These are phyloP conservation scores for Apiotrichum mycotoxinovorans DNA, from an alignment of 1,284 basidiomycete species.

Conservation along the genomic window DNA sequence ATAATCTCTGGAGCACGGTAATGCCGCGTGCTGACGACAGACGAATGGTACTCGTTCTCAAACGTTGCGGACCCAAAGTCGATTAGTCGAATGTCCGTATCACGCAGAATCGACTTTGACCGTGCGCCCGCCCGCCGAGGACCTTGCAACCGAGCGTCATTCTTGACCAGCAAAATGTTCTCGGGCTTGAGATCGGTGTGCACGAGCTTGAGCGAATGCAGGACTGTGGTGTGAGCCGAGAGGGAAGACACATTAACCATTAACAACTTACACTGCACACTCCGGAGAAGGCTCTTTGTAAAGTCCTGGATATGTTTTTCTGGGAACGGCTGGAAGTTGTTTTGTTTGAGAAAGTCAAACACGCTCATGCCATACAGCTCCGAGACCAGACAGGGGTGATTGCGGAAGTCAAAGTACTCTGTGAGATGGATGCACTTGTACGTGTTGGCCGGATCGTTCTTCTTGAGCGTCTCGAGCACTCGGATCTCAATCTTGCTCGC, in stretches of 20 bases:
- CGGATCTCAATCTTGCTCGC: constrained; percentile 98
- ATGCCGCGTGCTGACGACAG: constrained; percentile 94
- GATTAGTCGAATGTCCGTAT: constrained; percentile 92
- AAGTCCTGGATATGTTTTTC: constrained; percentile 94
- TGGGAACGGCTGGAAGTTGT: constrained; percentile 94
- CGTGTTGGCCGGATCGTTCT: constrained; percentile 81
- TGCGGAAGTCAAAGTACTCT: constrained; percentile 92
- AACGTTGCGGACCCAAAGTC: constrained; percentile 98
- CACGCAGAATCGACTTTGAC: constrained; percentile 60
- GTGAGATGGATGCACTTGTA: constrained; percentile 97
- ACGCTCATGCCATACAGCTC: constrained; percentile 96
- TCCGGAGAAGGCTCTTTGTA: constrained; percentile 84
- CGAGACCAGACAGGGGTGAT: constrained; percentile 97
- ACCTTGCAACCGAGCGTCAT: constrained; percentile 56
- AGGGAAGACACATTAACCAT: neutral
- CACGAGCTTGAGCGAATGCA: constrained; percentile 86
- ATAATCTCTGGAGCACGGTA: constrained; percentile 99
- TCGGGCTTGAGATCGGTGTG: constrained; percentile 99
- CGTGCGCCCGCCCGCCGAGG: constrained; percentile 17
- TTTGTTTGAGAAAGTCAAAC: constrained; percentile 98
- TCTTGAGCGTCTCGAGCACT: constrained; percentile 86
- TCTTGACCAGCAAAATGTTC: constrained; percentile 91
- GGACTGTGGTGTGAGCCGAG: constrained; percentile 57
- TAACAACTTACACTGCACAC: constrained; percentile 78
- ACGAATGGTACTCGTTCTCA: constrained; percentile 96